Evolutionary conservation across 139 green algal genomes (phyloP), one percentile per base, ranked within the genome.

Genomic region (Pleodorina starrii): DNA sequence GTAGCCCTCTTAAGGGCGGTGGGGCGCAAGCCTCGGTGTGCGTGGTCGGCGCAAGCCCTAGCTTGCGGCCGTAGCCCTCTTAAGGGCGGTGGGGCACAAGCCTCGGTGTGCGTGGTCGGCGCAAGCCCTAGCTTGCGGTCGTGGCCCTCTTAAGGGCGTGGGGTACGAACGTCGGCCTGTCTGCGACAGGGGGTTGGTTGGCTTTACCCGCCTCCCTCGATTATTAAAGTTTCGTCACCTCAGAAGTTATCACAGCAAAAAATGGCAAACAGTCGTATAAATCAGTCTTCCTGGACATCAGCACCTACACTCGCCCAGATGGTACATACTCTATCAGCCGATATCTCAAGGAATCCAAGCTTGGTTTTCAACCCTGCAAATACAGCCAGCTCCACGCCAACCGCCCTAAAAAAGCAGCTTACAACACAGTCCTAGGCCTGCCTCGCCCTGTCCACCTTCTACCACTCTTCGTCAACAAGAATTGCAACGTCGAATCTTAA

Each of bases 281-380:
- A 27, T 75, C 35, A 21, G 17, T 75, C 35, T 75, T 75, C n/a
- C 32, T 44, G 32, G 68, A 75, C 68, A 44, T 75, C 17, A 27
- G 43, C 7, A 75, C 68, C 6, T 25, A 36, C 68, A 75, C 68
- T 25, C 10, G 10, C 32, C 32, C 68, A 6, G 68, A 75, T 75
- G 68, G 68, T 27, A 75, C 68, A 43, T 44, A 75, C 35, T 48
- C 32, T 27, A 75, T 25, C 25, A 16, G 35, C 10, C 68, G 68
- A 16, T 75, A 46, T 27, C 10, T n/a, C 10, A 75, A 75, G 17
- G 68, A 75, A 16, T 19, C 10, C 32, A 75, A 44, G 17, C 68
- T 75, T 43, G 68, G 68, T 21, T 75, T 75, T 44, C 16, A 75
- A 75, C 32, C 35, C 68, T 48, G 35, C 68, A 75, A 75, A 21